Percentiles rank a stretch among this genome's conserved stretches.
Conservation (phyloP, 768 basidiomycete genomes). For the Strobilomyces confusus region DNA sequence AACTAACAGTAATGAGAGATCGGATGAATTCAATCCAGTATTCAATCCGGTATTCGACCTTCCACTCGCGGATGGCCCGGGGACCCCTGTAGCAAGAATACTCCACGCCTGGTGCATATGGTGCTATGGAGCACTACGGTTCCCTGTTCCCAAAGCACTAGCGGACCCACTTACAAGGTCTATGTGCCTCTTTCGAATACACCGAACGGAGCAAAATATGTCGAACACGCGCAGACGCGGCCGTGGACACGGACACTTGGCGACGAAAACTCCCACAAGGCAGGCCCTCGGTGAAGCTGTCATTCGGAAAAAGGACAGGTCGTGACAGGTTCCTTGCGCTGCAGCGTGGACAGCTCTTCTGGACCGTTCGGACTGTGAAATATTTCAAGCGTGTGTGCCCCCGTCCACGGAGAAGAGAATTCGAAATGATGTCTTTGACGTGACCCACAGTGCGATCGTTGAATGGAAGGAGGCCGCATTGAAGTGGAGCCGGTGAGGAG, state of each 20-base stretch:
- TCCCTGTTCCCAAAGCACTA: not conserved
- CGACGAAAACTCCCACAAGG: not conserved
- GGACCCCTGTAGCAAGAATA: not conserved
- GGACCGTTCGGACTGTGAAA: constrained; percentile 19
- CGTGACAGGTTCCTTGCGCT: not conserved
- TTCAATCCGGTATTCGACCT: not conserved
- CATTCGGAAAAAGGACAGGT: constrained; percentile 3
- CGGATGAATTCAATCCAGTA: not conserved
- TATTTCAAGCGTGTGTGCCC: not conserved
- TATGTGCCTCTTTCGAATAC: not conserved
- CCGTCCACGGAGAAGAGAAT: constrained; percentile 1
- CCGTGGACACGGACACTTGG: constrained; percentile 1
- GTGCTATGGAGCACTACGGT: not conserved
- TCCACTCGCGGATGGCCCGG: constrained; percentile 1
- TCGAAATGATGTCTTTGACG: constrained; percentile 14
- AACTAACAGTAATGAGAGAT: constrained; percentile 8
- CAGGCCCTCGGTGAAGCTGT: not conserved
- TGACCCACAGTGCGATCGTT: constrained; percentile 17
- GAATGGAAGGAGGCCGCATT: not conserved
- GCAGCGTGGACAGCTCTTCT: constrained; percentile 13
- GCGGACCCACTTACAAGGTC: constrained; percentile 12
- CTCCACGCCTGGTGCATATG: constrained; percentile 15
- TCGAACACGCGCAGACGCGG: constrained; percentile 1
- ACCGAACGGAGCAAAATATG: constrained; percentile 1
- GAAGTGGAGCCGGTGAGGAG: constrained; percentile 8